phyloP scores from a whole-genome alignment of 116 monocot species.

The Trichopus zeylanicus region DNA sequence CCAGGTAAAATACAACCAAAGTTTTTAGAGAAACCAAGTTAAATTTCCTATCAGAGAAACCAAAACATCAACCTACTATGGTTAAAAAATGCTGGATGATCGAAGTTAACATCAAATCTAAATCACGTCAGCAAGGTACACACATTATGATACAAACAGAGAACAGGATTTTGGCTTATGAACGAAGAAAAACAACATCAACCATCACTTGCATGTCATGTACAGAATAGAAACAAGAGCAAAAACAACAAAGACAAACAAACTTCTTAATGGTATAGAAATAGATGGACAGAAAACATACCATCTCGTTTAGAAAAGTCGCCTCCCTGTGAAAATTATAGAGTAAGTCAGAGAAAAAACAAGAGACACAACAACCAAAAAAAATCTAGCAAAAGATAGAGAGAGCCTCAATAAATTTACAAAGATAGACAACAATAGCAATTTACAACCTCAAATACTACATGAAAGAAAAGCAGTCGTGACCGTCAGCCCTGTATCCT shows the following conservation, averaged over 20 bases:
- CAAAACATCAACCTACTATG: too few species aligned
- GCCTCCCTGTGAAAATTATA: constrained; percentile 70
- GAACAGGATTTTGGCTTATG: too few species aligned
- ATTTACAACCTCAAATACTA: constrained; percentile 81
- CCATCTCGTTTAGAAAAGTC: constrained; percentile 85
- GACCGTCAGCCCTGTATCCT: constrained; percentile 70
- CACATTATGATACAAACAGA: too few species aligned
- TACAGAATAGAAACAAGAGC: too few species aligned
- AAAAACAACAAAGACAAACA: background rate
- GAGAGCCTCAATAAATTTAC: constrained; percentile 11
- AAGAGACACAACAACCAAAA: background rate
- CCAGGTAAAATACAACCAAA: too few species aligned
- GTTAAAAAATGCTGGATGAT: too few species aligned
- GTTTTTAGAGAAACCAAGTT: too few species aligned
- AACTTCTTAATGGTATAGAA: background rate
- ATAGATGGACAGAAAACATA: constrained; percentile 21
- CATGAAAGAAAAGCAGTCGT: constrained; percentile 76
- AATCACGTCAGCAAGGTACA: too few species aligned
- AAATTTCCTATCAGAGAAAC: too few species aligned
- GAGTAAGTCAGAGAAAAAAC: constrained; percentile 2
- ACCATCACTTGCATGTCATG: too few species aligned
- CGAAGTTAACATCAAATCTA: too few species aligned
- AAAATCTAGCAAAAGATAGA: background rate
- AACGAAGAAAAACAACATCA: too few species aligned
- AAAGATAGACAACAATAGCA: constrained; percentile 29